Percentiles rank a stretch among this genome's conserved stretches.
Conservation (phyloP, 768 basidiomycete species). For the Panellus pusillus region DNA sequence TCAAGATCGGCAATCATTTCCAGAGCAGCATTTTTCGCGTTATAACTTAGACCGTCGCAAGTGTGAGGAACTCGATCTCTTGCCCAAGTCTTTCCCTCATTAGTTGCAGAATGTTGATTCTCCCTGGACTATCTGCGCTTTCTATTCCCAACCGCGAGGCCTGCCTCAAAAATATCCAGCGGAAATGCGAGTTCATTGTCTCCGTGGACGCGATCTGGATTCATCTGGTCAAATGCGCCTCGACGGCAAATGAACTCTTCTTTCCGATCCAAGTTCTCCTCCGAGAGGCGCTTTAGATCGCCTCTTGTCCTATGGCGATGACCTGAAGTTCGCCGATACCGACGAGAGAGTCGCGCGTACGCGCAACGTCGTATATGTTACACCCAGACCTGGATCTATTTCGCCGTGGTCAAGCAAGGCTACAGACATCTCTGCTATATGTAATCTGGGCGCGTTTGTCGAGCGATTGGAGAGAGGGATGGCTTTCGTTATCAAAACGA, state of each 20-base stretch:
- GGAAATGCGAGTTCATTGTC: slow-evolving; percentile 47
- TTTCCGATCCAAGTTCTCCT: slow-evolving; percentile 44
- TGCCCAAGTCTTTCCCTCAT: neutral
- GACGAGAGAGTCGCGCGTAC: slow-evolving; percentile 33
- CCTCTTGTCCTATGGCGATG: slow-evolving; percentile 85
- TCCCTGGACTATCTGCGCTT: slow-evolving; percentile 75
- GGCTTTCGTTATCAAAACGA: slow-evolving; percentile 60
- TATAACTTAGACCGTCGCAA: neutral
- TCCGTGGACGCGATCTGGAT: slow-evolving; percentile 83
- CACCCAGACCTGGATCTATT: slow-evolving; percentile 86
- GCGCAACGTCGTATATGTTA: slow-evolving; percentile 62
- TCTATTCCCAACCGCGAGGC: slow-evolving; percentile 68
- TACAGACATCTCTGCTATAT: slow-evolving; percentile 89
- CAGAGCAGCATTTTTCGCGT: neutral
- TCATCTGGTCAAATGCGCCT: slow-evolving; percentile 75
- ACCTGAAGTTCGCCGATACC: slow-evolving; percentile 52
- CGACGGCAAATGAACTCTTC: slow-evolving; percentile 45
- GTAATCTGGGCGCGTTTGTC: slow-evolving; percentile 71
- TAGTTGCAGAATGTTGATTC: slow-evolving; percentile 61
- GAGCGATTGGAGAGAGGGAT: slow-evolving; percentile 86
- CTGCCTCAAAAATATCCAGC: slow-evolving; percentile 62
- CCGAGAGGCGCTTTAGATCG: slow-evolving; percentile 58
- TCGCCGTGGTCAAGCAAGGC: slow-evolving; percentile 99
- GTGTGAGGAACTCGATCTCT: neutral
- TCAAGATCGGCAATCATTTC: too few species aligned